phyloP scores from a whole-genome alignment of 345 rosid genomes.

The Eucalyptus viminalis region DNA sequence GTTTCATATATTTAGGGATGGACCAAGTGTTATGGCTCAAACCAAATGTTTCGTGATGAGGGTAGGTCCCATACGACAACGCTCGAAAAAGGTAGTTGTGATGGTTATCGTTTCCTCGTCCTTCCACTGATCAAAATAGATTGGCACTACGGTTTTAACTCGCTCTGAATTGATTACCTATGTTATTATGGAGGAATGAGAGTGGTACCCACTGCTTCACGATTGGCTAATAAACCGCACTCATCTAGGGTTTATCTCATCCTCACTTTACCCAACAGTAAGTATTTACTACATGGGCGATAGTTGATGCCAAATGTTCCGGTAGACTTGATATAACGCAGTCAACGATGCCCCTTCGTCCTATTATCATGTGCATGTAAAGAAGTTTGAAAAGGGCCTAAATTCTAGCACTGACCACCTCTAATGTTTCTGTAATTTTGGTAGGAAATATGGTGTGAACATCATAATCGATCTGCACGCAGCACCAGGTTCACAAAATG shows the following conservation, averaged over 20 bases:
- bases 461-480: constrained; percentile 49
- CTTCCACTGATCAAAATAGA: not conserved
- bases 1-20: not conserved
- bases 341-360: too few relatives aligned
- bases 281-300: too few relatives aligned
- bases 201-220: not conserved
- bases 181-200: not conserved
- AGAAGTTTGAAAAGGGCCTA: not conserved
- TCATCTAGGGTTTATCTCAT: not conserved
- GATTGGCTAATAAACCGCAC: not conserved
- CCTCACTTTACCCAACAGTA: not conserved
- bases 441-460: constrained; percentile 34
- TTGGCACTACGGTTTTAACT: rapidly evolving
- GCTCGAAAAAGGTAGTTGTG: rapidly evolving
- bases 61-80: not conserved
- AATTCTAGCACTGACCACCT: not conserved
- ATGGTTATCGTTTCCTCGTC: not conserved
- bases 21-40: not conserved
- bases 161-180: not conserved
- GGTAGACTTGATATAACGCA: not conserved
- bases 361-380: too few relatives aligned
- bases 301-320: not conserved
- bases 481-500: constrained; percentile 60
- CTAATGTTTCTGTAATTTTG: not conserved
- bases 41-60: not conserved